Conservation (phyloP, 2,329 filamentous ascomycete species). For the Xylaria digitata region DNA sequence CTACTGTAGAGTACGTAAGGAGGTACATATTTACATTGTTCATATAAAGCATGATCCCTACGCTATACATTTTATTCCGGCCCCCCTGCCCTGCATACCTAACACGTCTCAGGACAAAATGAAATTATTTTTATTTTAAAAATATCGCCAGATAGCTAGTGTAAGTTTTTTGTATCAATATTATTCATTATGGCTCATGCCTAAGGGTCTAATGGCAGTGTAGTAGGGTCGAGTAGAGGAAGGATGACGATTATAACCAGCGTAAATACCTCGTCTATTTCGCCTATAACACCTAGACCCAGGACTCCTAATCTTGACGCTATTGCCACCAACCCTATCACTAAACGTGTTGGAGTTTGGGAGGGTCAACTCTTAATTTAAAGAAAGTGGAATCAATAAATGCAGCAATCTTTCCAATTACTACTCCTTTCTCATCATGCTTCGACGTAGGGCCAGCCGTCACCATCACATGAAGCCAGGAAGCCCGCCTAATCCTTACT, state of each 20-base stretch:
- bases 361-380: too few species aligned
- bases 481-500: neutral
- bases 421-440: neutral
- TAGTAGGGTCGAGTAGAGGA: neutral
- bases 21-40: too few species aligned
- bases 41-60: too few species aligned
- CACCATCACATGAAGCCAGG: neutral
- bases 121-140: too few species aligned
- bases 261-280: neutral
- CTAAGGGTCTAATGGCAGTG: neutral
- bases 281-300: too few species aligned
- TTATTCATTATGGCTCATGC: too few species aligned
- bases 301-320: too few species aligned
- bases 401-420: neutral
- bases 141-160: too few species aligned
- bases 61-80: neutral
- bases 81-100: neutral
- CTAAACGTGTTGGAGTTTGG: too few species aligned
- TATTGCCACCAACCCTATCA: too few species aligned
- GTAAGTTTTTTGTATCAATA: too few species aligned
- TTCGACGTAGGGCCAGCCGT: neutral
- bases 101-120: neutral
- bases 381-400: neutral
- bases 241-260: neutral
- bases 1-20: too few species aligned